phyloP scores from a whole-genome alignment of 345 rosid genomes.

The Crucihimalaya himalaica region DNA sequence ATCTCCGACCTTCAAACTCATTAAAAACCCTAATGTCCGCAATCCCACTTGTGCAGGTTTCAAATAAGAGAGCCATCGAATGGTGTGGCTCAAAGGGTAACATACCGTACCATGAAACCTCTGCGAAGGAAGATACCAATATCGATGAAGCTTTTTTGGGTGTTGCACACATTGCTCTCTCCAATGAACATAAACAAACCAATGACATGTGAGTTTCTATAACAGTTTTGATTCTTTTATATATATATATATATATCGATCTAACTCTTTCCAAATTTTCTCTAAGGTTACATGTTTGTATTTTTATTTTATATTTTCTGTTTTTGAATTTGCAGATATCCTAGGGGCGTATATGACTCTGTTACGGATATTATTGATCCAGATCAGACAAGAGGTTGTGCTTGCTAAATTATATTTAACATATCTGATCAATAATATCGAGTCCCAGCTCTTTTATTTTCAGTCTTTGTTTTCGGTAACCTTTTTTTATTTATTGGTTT shows the following conservation, averaged over 20 bases:
- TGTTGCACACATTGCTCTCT: conserved; percentile 60
- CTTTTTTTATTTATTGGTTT: neutral
- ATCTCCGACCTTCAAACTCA: neutral
- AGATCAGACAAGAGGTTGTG: conserved; percentile 68
- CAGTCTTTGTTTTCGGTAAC: neutral
- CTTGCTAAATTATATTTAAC: conserved; percentile 49
- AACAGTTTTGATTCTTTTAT: neutral
- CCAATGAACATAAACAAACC: conserved; percentile 57
- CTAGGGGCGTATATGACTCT: conserved; percentile 53
- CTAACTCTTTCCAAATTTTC: neutral
- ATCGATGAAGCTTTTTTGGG: conserved; percentile 76
- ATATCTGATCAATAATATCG: conserved; percentile 17
- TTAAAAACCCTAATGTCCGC: neutral
- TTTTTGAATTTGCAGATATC: conserved; percentile 53
- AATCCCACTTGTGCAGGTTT: conserved; percentile 47
- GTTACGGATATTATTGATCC: conserved; percentile 51
- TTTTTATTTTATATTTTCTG: neutral
- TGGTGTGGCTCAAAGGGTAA: conserved; percentile 75
- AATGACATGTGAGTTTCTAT: conserved; percentile 45
- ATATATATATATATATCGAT: neutral
- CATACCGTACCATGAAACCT: conserved; percentile 77
- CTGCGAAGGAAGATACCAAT: conserved; percentile 73
- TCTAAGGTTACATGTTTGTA: conserved; percentile 3
- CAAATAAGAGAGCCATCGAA: conserved; percentile 66
- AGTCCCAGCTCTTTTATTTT: conserved; percentile 2